Base-by-base conservation (phyloP, 805 yeast species). In the Metschnikowia hibisci region DNA sequence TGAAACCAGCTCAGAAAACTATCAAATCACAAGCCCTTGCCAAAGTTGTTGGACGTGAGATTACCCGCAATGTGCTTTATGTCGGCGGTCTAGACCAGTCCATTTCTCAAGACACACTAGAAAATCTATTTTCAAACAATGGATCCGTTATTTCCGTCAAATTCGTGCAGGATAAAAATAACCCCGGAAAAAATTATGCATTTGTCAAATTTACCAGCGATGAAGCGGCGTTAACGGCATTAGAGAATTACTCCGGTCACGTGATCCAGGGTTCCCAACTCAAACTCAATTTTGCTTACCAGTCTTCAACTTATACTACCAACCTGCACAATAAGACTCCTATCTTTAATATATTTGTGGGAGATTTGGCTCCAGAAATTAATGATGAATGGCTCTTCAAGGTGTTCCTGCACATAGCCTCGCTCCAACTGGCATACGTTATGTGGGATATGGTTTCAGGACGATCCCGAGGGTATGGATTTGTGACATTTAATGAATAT, bases 371-470 rank as follows among this genome's bases (percentile, higher is more conserved):
- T 31, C 73, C 84, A 6, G 95, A 89, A 55, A 82, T 89, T 29
- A 82, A 85, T 58, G 96, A 89, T 63, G 95, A 84, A 51, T 59
- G 78, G 13, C 73, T 88, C 48, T 71, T 71, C 40, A 65, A 62
- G 34, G 71, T 84, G 10, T 88, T 88, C 58, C 53, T 68, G 4
- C 67, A 70, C 43, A 84, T 77, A 61, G 69, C 71, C 13, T 76
- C 88, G 1, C 68, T 85, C 55, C 67, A 78, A 36, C 93, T 86
- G 61, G 96, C 95, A 10, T 89, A 88, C 54, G 96, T 88, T 26
- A 89, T 88, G 96, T 88, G 96, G 96, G 96, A 89, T 61, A 87
- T 87, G 95, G 90, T 86, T 61, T 84, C 93, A 20, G 93, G 95
- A 33, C 74, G 96, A 59, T 87, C 95, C 3, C 74, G 96, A 65